A percentile compares a stretch with the other conserved stretches of the same genome.
These are phyloP conservation scores for Teunomyces pallodes DNA, from an alignment of 805 yeast species.

Conservation along the genomic window DNA sequence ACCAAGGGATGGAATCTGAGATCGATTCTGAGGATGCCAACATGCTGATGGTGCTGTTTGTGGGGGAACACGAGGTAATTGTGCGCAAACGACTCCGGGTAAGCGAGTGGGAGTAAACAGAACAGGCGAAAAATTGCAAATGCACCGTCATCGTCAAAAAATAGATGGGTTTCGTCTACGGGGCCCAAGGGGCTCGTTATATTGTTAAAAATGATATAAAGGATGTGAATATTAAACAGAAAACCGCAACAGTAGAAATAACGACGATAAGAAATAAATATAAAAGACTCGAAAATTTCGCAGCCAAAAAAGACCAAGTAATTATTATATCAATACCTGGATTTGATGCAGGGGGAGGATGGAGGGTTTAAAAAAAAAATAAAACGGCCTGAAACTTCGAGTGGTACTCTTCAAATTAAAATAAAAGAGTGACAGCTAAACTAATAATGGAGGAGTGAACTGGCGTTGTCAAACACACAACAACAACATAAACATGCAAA, in stretches of 20 bases:
- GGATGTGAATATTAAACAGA: neutral
- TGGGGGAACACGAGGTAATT: constrained; percentile 20
- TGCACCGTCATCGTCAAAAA: no score
- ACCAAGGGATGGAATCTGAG: constrained; percentile 8
- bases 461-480: neutral
- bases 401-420: neutral
- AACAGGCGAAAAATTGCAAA: neutral
- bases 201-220: neutral
- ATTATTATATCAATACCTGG: neutral
- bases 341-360: constrained; percentile 1
- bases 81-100: constrained; percentile 26
- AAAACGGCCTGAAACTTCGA: neutral
- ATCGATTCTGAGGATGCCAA: constrained; percentile 21
- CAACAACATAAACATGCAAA: neutral
- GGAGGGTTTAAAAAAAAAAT: neutral
- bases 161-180: no score
- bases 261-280: constrained; percentile 1
- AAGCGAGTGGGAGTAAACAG: constrained; percentile 36
- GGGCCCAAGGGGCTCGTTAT: no score
- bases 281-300: constrained; percentile 1
- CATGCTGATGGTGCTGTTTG: constrained; percentile 10
- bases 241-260: neutral
- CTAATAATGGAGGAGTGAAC: neutral
- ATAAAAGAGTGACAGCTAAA: neutral
- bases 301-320: constrained; percentile 2